Conservation (phyloP, 176 grass and related monocot species). For the Oryza glaberrima region DNA sequence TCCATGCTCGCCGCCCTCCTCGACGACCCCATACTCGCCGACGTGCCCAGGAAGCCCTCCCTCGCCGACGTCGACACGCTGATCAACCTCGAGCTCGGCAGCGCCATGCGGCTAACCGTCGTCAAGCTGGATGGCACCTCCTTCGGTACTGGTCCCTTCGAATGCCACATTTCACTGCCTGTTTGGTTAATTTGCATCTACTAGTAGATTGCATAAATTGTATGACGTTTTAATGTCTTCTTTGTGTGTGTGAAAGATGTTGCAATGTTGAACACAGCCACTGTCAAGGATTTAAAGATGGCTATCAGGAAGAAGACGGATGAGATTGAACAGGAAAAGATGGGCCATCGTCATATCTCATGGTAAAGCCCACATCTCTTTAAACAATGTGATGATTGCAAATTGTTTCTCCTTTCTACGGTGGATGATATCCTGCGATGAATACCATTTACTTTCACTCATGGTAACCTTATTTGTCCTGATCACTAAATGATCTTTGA, state of each 20-base stretch:
- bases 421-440: neutral
- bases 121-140: slow-evolving; percentile 72
- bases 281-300: slow-evolving; percentile 83
- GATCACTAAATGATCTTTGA: no score
- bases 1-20: slow-evolving; percentile 79
- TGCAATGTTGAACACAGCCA: slow-evolving; percentile 64
- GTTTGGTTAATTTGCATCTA: neutral
- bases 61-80: slow-evolving; percentile 79
- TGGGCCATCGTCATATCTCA: slow-evolving; percentile 93
- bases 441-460: slow-evolving; percentile 3
- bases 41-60: slow-evolving; percentile 66
- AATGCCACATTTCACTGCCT: neutral
- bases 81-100: slow-evolving; percentile 88
- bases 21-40: slow-evolving; percentile 70
- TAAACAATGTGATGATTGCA: neutral
- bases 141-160: slow-evolving; percentile 52
- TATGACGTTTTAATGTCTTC: neutral
- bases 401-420: neutral
- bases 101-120: slow-evolving; percentile 69
- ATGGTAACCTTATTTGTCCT: neutral
- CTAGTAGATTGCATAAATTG: neutral
- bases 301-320: slow-evolving; percentile 83
- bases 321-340: slow-evolving; percentile 72
- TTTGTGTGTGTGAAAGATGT: slow-evolving; percentile 56
- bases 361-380: slow-evolving; percentile 49